phyloP scores from a whole-genome alignment of 352 stramenopile genomes.

The Pythium pectinolyticum region DNA sequence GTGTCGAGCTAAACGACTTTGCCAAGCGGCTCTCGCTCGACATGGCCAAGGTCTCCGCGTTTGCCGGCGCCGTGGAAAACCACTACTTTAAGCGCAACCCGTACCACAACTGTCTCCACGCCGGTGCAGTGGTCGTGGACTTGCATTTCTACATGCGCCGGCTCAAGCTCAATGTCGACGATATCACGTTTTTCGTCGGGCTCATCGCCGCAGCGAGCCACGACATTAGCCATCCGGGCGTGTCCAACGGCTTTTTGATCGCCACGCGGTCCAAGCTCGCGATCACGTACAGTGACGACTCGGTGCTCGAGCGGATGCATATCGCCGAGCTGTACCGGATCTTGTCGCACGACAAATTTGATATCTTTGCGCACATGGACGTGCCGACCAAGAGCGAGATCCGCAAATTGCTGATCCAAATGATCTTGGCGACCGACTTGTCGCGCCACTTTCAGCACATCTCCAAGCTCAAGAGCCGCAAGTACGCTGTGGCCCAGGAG shows the following conservation, averaged over 20 bases:
- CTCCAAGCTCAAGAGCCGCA: conserved; percentile 61
- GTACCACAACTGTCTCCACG: conserved; percentile 85
- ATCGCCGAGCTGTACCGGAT: conserved; percentile 76
- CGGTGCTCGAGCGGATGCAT: conserved; percentile 83
- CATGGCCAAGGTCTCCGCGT: conserved; percentile 42
- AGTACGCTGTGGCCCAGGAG: conserved; percentile 55
- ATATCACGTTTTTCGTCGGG: conserved; percentile 72
- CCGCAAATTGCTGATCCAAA: conserved; percentile 60
- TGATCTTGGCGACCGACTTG: conserved; percentile 82
- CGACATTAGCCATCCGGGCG: conserved; percentile 82
- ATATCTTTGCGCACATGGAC: conserved; percentile 70
- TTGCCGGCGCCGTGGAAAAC: conserved; percentile 43
- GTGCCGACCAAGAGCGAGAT: conserved; percentile 53
- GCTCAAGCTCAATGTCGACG: too few species aligned
- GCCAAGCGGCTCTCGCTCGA: conserved; percentile 43
- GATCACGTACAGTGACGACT: conserved; percentile 82
- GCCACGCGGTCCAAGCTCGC: conserved; percentile 74
- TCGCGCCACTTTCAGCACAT: conserved; percentile 74
- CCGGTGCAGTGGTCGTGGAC: conserved; percentile 61
- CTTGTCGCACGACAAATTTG: conserved; percentile 67
- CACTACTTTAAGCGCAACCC: conserved; percentile 76
- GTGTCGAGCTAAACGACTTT: conserved; percentile 58
- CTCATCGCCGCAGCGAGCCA: conserved; percentile 73
- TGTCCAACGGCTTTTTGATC: conserved; percentile 86
- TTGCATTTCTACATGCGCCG: conserved; percentile 71